Evolutionary conservation across 2,329 filamentous ascomycete species (phyloP).

Genomic region (Arthrobotrys sinensis): DNA sequence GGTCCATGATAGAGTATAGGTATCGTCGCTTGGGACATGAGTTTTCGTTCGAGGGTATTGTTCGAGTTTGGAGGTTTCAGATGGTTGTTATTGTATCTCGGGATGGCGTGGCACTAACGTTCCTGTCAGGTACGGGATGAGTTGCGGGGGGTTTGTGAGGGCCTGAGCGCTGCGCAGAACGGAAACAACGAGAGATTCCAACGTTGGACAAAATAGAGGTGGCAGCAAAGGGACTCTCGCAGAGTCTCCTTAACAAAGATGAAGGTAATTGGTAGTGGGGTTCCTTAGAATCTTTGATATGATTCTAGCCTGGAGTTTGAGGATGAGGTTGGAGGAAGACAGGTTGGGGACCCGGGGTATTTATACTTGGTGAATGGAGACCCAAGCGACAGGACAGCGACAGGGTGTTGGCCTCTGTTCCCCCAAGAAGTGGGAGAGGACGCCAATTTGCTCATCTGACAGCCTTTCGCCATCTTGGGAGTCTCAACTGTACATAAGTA

Average conservation of each 20-base stretch:
- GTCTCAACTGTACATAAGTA: not conserved
- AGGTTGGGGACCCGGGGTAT: constrained; percentile 59
- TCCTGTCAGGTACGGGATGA: constrained; percentile 60
- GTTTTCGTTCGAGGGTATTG: constrained; percentile 29
- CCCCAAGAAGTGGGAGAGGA: constrained; percentile 27
- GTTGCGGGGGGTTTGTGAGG: constrained; percentile 39
- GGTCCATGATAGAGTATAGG: constrained; percentile 57
- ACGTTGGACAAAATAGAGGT: not conserved
- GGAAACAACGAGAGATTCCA: constrained; percentile 26
- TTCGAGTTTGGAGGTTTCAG: constrained; percentile 5
- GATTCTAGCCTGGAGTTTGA: constrained; percentile 27
- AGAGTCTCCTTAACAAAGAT: constrained; percentile 17
- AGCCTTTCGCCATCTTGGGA: constrained; percentile 31
- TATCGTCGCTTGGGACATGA: constrained; percentile 57
- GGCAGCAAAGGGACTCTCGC: not conserved
- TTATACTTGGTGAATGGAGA: constrained; percentile 51
- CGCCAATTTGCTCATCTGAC: constrained; percentile 60
- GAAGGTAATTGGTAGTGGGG: constrained; percentile 5
- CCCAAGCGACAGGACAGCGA: constrained; percentile 40
- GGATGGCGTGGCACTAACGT: constrained; percentile 35
- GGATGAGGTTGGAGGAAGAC: constrained; percentile 47
- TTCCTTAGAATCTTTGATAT: constrained; percentile 12
- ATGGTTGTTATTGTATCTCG: constrained; percentile 28
- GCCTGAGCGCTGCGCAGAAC: constrained; percentile 50
- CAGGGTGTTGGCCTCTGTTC: constrained; percentile 49